Percentiles rank a stretch among this genome's conserved stretches.
These are phyloP conservation scores for Gonapodya sp. DNA, from an alignment of 192 early-diverging fungal genomes.

Conservation along the genomic window DNA sequence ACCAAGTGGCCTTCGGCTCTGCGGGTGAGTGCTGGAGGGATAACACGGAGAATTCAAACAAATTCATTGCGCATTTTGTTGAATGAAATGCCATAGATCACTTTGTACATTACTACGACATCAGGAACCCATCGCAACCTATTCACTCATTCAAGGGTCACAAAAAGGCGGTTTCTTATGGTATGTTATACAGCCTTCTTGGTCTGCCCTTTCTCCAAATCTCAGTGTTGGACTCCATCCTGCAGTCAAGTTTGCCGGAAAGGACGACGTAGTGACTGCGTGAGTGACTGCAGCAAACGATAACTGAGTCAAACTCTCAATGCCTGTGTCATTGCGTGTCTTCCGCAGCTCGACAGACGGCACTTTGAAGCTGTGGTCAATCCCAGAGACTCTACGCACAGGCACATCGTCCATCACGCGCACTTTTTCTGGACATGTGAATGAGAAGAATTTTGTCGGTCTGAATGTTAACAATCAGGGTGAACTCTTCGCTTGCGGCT, in stretches of 20 bases:
- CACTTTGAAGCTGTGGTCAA: slow-evolving; percentile 80
- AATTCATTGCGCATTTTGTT: slow-evolving; percentile 13
- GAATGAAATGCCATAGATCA: slow-evolving; percentile 67
- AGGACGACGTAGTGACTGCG: slow-evolving; percentile 75
- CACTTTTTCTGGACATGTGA: slow-evolving; percentile 75
- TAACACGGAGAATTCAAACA: not conserved
- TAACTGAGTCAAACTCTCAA: not conserved
- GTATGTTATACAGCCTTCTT: too few relatives aligned
- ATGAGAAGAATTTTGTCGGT: slow-evolving; percentile 98
- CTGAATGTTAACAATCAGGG: slow-evolving; percentile 54
- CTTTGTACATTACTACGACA: slow-evolving; percentile 84
- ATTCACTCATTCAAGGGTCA: slow-evolving; percentile 74
- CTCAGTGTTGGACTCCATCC: too few relatives aligned
- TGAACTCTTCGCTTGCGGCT: slow-evolving; percentile 87
- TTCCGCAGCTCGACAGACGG: slow-evolving; percentile 69
- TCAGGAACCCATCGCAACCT: slow-evolving; percentile 61
- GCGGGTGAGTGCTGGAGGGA: slow-evolving; percentile 42
- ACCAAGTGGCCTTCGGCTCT: slow-evolving; percentile 79
- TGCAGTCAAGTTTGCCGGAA: slow-evolving; percentile 72
- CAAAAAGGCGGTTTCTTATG: slow-evolving; percentile 87
- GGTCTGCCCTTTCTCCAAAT: too few relatives aligned
- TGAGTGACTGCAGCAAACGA: slow-evolving; percentile 15
- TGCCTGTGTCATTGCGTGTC: not conserved
- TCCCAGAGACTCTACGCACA: slow-evolving; percentile 18
- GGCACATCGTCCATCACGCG: slow-evolving; percentile 26